phyloP scores from a whole-genome alignment of 139 green algal species.

The Picochlorum sp. region DNA sequence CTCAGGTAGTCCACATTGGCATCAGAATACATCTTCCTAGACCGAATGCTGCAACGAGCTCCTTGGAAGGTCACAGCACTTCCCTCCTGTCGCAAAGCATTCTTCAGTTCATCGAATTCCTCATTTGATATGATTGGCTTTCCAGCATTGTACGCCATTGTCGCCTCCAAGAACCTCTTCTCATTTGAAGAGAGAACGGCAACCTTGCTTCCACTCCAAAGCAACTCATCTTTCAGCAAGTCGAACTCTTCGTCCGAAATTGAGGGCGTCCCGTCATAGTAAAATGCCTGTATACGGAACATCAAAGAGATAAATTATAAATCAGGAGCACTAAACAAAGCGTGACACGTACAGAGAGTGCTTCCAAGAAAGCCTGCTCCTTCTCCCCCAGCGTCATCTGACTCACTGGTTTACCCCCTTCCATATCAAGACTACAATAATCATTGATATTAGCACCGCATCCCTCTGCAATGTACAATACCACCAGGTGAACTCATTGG shows the following conservation, averaged over 20 bases:
- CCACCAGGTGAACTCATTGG: not conserved
- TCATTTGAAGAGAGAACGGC: conserved; percentile 50
- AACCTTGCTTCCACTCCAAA: conserved; percentile 76
- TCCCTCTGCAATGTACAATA: conserved; percentile 9
- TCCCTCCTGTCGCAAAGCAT: not conserved
- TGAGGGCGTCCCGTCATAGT: conserved; percentile 62
- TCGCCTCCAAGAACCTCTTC: conserved; percentile 79
- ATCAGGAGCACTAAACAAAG: not conserved
- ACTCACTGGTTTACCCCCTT: conserved; percentile 8
- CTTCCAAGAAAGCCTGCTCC: conserved; percentile 76
- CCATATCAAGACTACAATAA: conserved; percentile 21
- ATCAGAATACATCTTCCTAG: conserved; percentile 68
- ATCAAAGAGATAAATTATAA: not conserved
- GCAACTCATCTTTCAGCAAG: conserved; percentile 78
- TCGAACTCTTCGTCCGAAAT: conserved; percentile 79
- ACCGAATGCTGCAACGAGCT: conserved; percentile 67
- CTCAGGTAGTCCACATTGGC: conserved; percentile 64
- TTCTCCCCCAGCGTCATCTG: conserved; percentile 65
- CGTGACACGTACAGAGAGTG: conserved; percentile 37
- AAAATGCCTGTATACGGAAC: conserved; percentile 39
- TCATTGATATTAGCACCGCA: conserved; percentile 23
- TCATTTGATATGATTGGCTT: conserved; percentile 71
- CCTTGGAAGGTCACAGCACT: conserved; percentile 39
- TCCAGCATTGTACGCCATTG: conserved; percentile 49
- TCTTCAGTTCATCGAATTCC: conserved; percentile 67